A percentile compares a stretch with the other conserved stretches of the same genome.
phyloP scores from a whole-genome alignment of 164 flowering plant genomes.

The Magnolia officinalis region DNA sequence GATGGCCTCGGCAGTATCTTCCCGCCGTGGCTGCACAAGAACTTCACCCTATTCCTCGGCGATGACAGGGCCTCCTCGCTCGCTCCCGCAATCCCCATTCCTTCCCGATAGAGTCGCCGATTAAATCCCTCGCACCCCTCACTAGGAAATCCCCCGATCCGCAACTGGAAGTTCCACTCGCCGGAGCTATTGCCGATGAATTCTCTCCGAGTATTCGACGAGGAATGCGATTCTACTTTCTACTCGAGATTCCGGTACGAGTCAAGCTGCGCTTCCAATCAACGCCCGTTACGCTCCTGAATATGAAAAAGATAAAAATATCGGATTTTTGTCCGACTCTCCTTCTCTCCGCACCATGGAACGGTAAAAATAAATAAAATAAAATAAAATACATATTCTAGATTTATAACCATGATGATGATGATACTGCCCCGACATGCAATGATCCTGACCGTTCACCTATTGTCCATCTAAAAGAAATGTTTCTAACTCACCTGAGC shows the following conservation, averaged over 20 bases:
- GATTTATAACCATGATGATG: too few species aligned
- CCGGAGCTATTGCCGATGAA: neutral
- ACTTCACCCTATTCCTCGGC: constrained; percentile 50
- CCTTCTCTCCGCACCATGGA: too few species aligned
- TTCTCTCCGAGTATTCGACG: neutral
- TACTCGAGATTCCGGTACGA: neutral
- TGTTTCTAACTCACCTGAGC: too few species aligned
- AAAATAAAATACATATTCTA: too few species aligned
- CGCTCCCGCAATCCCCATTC: neutral
- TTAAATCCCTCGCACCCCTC: neutral
- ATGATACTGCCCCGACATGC: too few species aligned
- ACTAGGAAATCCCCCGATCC: neutral
- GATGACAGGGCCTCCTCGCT: constrained; percentile 18
- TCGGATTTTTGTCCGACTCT: too few species aligned
- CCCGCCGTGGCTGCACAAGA: constrained; percentile 86
- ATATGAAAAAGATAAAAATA: too few species aligned
- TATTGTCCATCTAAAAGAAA: too few species aligned
- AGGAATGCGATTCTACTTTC: neutral
- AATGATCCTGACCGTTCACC: too few species aligned
- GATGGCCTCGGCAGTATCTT: constrained; percentile 68
- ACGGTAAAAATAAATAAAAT: too few species aligned
- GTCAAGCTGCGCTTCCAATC: too few species aligned
- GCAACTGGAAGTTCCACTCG: neutral
- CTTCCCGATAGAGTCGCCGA: neutral
- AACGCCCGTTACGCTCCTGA: too few species aligned